phyloP scores from a whole-genome alignment of 164 flowering plant species.

The Euptelea pleiosperma region DNA sequence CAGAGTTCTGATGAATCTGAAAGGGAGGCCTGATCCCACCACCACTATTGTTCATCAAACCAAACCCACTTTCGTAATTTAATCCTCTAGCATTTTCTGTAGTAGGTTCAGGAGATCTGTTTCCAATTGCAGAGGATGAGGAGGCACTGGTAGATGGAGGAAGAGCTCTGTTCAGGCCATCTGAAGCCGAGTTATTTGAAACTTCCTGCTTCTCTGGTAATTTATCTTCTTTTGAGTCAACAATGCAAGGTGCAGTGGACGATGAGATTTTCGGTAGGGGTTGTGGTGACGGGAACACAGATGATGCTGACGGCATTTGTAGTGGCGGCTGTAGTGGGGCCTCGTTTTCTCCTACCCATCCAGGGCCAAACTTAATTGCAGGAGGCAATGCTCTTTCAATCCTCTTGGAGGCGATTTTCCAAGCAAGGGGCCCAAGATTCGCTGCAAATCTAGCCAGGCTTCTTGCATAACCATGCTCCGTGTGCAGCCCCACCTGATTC shows the following conservation, averaged over 20 bases:
- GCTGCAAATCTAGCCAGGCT: conserved; percentile 88
- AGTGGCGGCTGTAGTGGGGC: conserved; percentile 9
- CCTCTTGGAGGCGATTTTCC: conserved; percentile 75
- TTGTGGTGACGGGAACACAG: conserved; percentile 1
- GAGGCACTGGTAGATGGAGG: conserved; percentile 19
- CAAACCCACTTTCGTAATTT: conserved; percentile 25
- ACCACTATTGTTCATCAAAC: conserved; percentile 13
- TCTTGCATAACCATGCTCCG: conserved; percentile 68
- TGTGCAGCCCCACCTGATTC: conserved; percentile 68
- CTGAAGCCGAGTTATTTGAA: conserved; percentile 9
- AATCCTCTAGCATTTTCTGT: conserved; percentile 21
- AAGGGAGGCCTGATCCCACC: conserved; percentile 20
- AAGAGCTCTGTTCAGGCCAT: conserved; percentile 19
- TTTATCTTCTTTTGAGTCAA: conserved; percentile 21
- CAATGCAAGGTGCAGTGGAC: conserved; percentile 5
- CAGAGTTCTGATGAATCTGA: conserved; percentile 28
- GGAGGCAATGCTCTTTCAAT: conserved; percentile 51
- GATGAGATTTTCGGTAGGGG: conserved; percentile 10
- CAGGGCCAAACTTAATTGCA: conserved; percentile 59
- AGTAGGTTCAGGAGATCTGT: conserved; percentile 16
- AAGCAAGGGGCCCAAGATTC: conserved; percentile 71
- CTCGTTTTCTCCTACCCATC: conserved; percentile 61
- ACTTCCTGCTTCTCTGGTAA: conserved; percentile 24
- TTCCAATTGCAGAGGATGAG: conserved; percentile 16
- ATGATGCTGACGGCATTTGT: conserved; percentile 1